Evolutionary conservation across 1,139 yeast genomes (phyloP).

Genomic region (Lodderomyces beijingensis): DNA sequence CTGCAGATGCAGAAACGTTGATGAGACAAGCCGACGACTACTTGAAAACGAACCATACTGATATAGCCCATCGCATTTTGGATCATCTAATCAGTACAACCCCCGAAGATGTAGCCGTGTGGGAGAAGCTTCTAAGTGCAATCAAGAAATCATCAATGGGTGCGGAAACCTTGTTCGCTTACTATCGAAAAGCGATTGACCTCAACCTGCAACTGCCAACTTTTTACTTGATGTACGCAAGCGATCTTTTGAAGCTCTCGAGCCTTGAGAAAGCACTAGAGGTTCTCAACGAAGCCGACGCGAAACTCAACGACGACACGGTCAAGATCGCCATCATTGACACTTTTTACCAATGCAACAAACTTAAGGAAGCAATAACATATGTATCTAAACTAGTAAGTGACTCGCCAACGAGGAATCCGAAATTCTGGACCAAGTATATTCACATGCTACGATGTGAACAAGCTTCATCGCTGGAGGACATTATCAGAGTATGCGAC

Average conservation of each 20-base stretch:
- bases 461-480: background rate
- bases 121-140: conserved; percentile 51
- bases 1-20: conserved; percentile 16
- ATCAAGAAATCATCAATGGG: conserved; percentile 31
- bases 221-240: conserved; percentile 67
- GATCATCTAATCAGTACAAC: conserved; percentile 40
- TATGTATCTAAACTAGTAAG: conserved; percentile 22
- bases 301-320: conserved; percentile 34
- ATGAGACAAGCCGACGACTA: conserved; percentile 36
- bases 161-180: conserved; percentile 33
- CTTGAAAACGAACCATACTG: conserved; percentile 20
- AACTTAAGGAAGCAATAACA: conserved; percentile 38
- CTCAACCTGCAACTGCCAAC: conserved; percentile 46
- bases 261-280: conserved; percentile 51
- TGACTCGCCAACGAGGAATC: conserved; percentile 29
- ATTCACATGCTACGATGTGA: conserved; percentile 50
- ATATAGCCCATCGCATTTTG: conserved; percentile 45
- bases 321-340: conserved; percentile 72
- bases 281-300: conserved; percentile 27
- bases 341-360: conserved; percentile 44
- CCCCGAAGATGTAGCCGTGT: conserved; percentile 48
- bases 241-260: conserved; percentile 54
- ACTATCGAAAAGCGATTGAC: conserved; percentile 49
- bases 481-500: conserved; percentile 37
- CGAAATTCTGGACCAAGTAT: conserved; percentile 60